Evolutionary conservation across 179 eudicot species (phyloP).

Genomic region (Patellifolia procumbens): DNA sequence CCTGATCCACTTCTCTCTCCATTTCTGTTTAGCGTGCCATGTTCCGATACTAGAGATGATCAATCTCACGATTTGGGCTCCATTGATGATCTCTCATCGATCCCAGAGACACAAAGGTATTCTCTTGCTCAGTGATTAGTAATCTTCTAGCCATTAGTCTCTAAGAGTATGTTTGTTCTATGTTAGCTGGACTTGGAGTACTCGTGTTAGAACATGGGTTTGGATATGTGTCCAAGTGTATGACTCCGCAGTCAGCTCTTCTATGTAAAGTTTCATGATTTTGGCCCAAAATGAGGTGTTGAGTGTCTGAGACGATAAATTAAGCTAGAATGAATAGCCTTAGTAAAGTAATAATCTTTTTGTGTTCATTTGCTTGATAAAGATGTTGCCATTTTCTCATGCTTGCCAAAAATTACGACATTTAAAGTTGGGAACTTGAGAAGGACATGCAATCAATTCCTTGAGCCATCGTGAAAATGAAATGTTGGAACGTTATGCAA

Average conservation of each 20-base stretch:
- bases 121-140: conserved; percentile 5
- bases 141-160: not conserved
- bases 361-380: not conserved
- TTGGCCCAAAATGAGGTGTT: no score
- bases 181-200: no score
- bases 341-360: not conserved
- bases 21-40: conserved; percentile 47
- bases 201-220: no score
- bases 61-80: conserved; percentile 35
- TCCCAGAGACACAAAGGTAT: conserved; percentile 53
- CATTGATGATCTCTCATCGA: conserved; percentile 31
- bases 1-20: conserved; percentile 77
- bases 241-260: no score
- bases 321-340: no score
- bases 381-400: conserved; percentile 6
- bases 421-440: no score
- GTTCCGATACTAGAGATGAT: conserved; percentile 34
- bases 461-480: not conserved
- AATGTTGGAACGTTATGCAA: not conserved
- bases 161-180: not conserved
- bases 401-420: not conserved
- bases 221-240: no score
- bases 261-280: no score
- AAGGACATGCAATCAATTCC: not conserved
- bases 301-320: no score